Evolutionary conservation across 345 rosid species (phyloP).

Genomic region (Cochlearia excelsa): DNA sequence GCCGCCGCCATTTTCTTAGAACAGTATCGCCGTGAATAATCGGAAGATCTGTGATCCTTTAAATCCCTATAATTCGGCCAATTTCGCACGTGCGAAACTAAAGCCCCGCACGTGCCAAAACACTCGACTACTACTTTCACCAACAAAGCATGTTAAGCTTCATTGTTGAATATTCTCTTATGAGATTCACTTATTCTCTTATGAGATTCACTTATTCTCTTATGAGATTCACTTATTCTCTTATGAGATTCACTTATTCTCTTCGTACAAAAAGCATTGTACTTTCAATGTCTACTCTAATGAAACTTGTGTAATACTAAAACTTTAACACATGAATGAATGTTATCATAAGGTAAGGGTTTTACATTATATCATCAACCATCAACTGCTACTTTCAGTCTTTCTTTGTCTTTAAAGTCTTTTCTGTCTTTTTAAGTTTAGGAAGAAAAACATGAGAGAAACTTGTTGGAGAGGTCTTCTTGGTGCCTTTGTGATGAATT

Average conservation of each 20-base stretch:
- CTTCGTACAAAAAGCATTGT: too few species aligned
- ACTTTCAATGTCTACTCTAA: background rate
- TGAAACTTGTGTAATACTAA: slow-evolving; percentile 1
- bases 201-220: background rate
- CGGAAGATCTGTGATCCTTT: background rate
- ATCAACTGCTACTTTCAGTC: slow-evolving; percentile 10
- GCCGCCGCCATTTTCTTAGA: slow-evolving; percentile 39
- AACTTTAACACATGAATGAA: slow-evolving; percentile 26
- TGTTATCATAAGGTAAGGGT: slow-evolving; percentile 21
- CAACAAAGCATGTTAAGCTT: background rate
- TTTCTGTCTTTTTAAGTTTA: background rate
- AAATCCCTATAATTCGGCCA: background rate
- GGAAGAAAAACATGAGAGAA: slow-evolving; percentile 13
- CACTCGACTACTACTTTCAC: slow-evolving; percentile 28
- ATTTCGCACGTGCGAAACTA: slow-evolving; percentile 19
- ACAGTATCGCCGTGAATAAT: background rate
- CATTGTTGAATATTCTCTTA: background rate
- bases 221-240: background rate
- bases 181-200: too few species aligned
- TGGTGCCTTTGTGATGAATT: slow-evolving; percentile 21
- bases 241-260: too few species aligned
- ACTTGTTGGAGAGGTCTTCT: slow-evolving; percentile 13
- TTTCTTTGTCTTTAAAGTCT: background rate
- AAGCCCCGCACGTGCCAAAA: slow-evolving; percentile 22
- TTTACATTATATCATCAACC: slow-evolving; percentile 20